Conservation (phyloP, 179 eudicot genomes). For the Beta corolliflora region DNA sequence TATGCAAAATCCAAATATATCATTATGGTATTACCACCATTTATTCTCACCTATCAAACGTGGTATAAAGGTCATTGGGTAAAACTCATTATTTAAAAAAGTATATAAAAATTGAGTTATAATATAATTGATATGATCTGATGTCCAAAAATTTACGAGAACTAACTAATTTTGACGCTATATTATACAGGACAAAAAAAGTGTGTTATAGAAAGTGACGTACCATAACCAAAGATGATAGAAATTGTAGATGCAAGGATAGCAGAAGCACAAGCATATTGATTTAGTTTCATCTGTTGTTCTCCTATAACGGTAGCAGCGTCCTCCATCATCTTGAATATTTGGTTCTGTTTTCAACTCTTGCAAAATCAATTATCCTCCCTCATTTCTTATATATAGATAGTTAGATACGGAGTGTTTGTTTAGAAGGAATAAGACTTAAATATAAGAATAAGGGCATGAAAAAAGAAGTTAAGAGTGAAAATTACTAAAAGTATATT, state of each 20-base stretch:
- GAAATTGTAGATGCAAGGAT: slow-evolving; percentile 60
- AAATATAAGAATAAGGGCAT: no score
- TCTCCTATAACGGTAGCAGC: background rate
- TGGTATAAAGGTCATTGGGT: no score
- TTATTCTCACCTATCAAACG: no score
- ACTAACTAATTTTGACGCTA: background rate
- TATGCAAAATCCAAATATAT: no score
- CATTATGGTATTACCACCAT: no score
- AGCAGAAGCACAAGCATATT: slow-evolving; percentile 55
- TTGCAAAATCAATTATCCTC: background rate
- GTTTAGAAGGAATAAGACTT: no score
- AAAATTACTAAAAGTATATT: no score
- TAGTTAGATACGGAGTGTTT: no score
- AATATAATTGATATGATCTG: no score
- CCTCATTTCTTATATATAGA: background rate
- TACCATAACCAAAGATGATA: slow-evolving; percentile 72
- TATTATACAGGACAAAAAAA: background rate
- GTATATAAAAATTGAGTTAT: no score
- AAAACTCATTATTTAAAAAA: no score
- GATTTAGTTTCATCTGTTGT: slow-evolving; percentile 39
- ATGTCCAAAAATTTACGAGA: background rate
- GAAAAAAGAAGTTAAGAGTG: no score
- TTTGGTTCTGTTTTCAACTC: background rate
- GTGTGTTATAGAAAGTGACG: background rate
- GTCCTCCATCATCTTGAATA: slow-evolving; percentile 27